phyloP scores from a whole-genome alignment of 1,284 basidiomycete species.

The Hypsizygus ulmarius region DNA sequence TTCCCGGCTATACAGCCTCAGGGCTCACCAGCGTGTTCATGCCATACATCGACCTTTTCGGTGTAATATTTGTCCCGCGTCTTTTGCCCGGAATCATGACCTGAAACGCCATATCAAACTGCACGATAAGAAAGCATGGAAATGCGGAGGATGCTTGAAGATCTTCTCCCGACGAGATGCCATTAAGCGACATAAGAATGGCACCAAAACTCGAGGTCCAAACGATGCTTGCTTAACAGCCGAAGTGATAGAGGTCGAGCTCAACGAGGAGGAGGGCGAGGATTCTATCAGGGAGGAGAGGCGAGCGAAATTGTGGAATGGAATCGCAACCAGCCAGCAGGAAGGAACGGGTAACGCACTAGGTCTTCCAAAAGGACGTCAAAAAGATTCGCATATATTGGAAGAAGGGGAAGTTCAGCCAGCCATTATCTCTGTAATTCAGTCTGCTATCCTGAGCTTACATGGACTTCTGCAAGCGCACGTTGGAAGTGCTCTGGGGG shows the following conservation, averaged over 20 bases:
- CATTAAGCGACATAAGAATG: constrained; percentile 70
- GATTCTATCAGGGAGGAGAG: constrained; percentile 53
- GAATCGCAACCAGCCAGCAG: constrained; percentile 44
- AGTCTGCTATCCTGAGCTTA: constrained; percentile 51
- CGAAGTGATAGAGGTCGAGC: constrained; percentile 57
- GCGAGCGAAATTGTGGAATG: constrained; percentile 60
- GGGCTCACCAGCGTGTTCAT: constrained; percentile 64
- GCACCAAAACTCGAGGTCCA: constrained; percentile 43
- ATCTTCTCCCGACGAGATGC: constrained; percentile 73
- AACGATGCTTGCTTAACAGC: constrained; percentile 51
- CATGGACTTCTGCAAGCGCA: constrained; percentile 57
- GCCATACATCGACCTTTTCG: constrained; percentile 60
- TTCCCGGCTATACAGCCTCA: constrained; percentile 61
- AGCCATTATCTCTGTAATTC: constrained; percentile 47
- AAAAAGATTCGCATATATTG: constrained; percentile 29
- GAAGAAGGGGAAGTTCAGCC: constrained; percentile 68
- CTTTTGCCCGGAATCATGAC: constrained; percentile 74
- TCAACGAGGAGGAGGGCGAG: constrained; percentile 50
- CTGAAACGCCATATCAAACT: constrained; percentile 68
- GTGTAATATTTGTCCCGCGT: constrained; percentile 62
- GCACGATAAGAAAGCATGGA: constrained; percentile 67
- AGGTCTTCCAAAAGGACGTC: constrained; percentile 18
- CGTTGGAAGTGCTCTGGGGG: constrained; percentile 55
- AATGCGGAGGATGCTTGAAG: constrained; percentile 67
- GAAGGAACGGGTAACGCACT: constrained; percentile 18